These are phyloP conservation scores for Epichloe baconii DNA, from an alignment of 2,329 filamentous ascomycete species.

Conservation along the genomic window DNA sequence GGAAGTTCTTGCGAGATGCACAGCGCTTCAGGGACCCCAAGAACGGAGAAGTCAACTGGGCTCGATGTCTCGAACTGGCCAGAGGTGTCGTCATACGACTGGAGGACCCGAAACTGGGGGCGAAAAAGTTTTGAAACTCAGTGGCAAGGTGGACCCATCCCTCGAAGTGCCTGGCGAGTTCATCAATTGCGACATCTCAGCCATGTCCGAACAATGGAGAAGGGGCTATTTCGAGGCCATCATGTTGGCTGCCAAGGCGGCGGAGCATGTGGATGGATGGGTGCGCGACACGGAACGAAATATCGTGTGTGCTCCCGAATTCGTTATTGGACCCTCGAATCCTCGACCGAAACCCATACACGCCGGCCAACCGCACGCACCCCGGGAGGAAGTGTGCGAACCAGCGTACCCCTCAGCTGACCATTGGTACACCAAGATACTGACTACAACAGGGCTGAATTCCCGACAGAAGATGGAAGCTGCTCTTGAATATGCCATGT, in stretches of 20 bases:
- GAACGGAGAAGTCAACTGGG: constrained; percentile 50
- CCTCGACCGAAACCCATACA: constrained; percentile 63
- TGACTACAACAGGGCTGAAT: constrained; percentile 69
- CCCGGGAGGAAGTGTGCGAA: constrained; percentile 64
- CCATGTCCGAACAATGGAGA: constrained; percentile 72
- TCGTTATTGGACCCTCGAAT: constrained; percentile 73
- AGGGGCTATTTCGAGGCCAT: constrained; percentile 74
- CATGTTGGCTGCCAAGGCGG: constrained; percentile 61
- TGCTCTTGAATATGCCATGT: constrained; percentile 70
- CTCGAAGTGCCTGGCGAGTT: constrained; percentile 56
- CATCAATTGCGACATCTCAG: constrained; percentile 54
- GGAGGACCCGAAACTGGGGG: constrained; percentile 56
- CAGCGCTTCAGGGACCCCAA: constrained; percentile 43
- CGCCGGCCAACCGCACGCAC: constrained; percentile 46
- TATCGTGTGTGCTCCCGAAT: constrained; percentile 56
- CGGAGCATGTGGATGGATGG: constrained; percentile 73
- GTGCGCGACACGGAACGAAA: constrained; percentile 54
- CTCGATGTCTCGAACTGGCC: constrained; percentile 47
- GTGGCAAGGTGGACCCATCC: constrained; percentile 46
- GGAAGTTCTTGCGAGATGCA: constrained; percentile 54
- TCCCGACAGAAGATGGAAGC: constrained; percentile 70
- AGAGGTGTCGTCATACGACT: constrained; percentile 49
- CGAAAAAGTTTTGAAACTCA: constrained; percentile 43
- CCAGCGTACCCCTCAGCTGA: constrained; percentile 58
- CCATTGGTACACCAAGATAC: constrained; percentile 65